Conservation (phyloP, 2,329 filamentous ascomycete species). For the Hymenoscyphus repandus region DNA sequence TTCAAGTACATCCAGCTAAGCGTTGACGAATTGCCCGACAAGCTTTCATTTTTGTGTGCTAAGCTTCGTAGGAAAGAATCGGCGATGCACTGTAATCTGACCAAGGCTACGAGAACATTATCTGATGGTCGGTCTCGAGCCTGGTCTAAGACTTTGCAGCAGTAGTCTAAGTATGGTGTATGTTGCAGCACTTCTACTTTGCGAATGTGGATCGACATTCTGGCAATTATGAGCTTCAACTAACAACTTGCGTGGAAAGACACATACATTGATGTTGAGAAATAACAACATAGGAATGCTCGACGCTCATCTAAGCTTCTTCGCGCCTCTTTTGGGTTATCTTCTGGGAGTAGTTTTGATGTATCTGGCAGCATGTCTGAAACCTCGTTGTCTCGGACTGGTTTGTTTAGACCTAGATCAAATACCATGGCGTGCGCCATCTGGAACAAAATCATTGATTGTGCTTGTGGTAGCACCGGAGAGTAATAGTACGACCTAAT, state of each 20-base stretch:
- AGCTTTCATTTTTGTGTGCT: constrained; percentile 1
- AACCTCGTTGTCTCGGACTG: constrained; percentile 12
- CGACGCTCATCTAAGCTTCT: constrained; percentile 19
- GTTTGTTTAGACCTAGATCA: constrained; percentile 20
- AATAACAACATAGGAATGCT: constrained; percentile 16
- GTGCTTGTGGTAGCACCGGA: constrained; percentile 10
- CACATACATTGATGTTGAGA: constrained; percentile 17
- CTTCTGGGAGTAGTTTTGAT: constrained; percentile 1
- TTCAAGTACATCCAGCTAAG: constrained; percentile 20
- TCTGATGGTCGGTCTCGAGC: constrained; percentile 16
- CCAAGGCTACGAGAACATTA: constrained; percentile 15
- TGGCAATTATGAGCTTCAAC: background rate
- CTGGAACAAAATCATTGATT: constrained; percentile 18
- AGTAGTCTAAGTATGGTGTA: constrained; percentile 19
- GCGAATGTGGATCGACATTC: constrained; percentile 13
- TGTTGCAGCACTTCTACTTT: constrained; percentile 16
- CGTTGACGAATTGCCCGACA: constrained; percentile 9
- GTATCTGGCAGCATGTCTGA: constrained; percentile 8
- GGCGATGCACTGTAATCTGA: constrained; percentile 15
- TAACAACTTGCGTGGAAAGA: background rate
- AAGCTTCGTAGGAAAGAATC: constrained; percentile 13
- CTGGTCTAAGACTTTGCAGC: constrained; percentile 14
- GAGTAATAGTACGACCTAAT: constrained; percentile 17
- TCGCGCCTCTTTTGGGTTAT: constrained; percentile 10
- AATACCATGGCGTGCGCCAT: constrained; percentile 16